A percentile compares a stretch with the other conserved stretches of the same genome.
Conservation (phyloP, 179 eudicot species). For the Beta macrorhiza region DNA sequence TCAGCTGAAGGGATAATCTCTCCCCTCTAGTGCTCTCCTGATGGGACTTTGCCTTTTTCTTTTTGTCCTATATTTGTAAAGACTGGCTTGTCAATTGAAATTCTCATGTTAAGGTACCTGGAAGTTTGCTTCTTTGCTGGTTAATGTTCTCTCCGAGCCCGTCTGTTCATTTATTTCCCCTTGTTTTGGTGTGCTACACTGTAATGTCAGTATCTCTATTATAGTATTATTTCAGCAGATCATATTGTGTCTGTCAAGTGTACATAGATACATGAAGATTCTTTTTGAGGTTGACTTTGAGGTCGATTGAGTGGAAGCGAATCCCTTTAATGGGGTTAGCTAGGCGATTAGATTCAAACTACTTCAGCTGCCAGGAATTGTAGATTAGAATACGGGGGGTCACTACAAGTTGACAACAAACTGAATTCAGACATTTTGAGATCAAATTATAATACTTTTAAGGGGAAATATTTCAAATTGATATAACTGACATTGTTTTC, state of each 20-base stretch:
- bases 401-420: too few species aligned
- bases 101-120: neutral
- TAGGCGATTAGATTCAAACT: neutral
- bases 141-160: neutral
- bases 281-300: neutral
- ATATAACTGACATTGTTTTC: too few species aligned
- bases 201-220: neutral
- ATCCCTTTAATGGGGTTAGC: neutral
- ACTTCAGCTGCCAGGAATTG: too few species aligned
- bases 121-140: conserved; percentile 1
- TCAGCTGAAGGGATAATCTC: neutral
- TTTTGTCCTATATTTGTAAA: neutral
- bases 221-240: neutral
- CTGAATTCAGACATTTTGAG: neutral
- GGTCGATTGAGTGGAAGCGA: neutral
- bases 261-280: neutral
- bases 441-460: neutral
- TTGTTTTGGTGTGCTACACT: neutral
- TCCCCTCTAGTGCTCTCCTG: neutral
- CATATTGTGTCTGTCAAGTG: neutral
- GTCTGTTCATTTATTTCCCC: neutral
- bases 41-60: neutral
- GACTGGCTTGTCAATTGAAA: neutral
- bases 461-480: too few species aligned
- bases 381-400: too few species aligned